Evolutionary conservation across 176 grass and related monocot species (phyloP).

Genomic region (Musa schizocarpa): DNA sequence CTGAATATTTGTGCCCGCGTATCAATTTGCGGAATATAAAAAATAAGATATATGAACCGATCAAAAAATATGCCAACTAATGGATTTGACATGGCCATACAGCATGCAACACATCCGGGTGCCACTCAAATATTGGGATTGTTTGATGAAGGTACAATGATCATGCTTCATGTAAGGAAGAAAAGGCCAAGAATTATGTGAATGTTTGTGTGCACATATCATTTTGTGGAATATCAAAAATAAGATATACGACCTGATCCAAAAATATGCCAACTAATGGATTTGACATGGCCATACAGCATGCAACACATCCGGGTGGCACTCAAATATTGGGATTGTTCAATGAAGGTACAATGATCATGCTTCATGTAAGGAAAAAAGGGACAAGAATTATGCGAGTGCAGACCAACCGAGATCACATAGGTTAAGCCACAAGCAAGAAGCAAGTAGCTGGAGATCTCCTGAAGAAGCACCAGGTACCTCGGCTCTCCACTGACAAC

Average conservation of each 20-base stretch:
- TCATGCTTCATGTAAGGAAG: neutral
- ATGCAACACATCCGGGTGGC: neutral
- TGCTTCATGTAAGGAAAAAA: neutral
- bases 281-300: conserved; percentile 1
- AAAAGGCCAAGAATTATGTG: neutral
- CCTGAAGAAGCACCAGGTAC: conserved; percentile 71
- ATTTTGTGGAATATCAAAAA: conserved; percentile 1
- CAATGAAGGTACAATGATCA: no score
- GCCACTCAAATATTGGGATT: no score
- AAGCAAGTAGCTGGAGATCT: conserved; percentile 86
- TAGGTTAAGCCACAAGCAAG: conserved; percentile 81
- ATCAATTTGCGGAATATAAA: conserved; percentile 6
- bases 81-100: conserved; percentile 3
- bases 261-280: neutral
- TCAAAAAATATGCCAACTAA: neutral
- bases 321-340: no score
- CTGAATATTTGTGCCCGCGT: conserved; percentile 37
- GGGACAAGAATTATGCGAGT: neutral
- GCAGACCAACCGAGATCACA: conserved; percentile 54
- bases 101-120: neutral
- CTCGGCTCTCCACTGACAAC: conserved; percentile 27
- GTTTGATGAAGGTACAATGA: no score
- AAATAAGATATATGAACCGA: conserved; percentile 4
- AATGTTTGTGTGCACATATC: conserved; percentile 20
- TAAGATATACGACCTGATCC: conserved; percentile 8